These are phyloP conservation scores for Hirschioporus abietinus DNA, from an alignment of 768 basidiomycete genomes.

Conservation along the genomic window DNA sequence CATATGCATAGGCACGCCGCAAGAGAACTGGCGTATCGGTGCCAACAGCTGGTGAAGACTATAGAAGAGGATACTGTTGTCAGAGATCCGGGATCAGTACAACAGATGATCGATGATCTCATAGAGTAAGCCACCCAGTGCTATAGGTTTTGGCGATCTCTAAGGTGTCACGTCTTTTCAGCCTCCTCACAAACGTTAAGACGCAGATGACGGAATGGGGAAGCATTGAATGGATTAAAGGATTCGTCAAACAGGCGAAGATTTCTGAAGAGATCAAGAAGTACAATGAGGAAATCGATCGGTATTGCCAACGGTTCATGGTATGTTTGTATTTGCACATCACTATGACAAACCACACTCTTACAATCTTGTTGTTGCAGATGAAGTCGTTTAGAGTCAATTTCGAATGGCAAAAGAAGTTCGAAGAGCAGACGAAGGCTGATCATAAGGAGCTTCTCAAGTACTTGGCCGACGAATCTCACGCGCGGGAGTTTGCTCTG, in stretches of 20 bases:
- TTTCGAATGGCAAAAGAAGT: not conserved
- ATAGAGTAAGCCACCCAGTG: not conserved
- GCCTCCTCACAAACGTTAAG: not conserved
- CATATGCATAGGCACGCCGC: not conserved
- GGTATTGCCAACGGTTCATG: not conserved
- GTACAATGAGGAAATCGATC: not conserved
- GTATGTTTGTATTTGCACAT: not conserved
- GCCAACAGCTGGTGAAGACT: not conserved
- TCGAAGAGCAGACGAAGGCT: not conserved
- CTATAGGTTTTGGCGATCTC: no score
- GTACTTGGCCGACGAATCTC: not conserved
- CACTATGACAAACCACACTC: not conserved
- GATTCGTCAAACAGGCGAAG: not conserved
- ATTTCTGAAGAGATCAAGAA: constrained; percentile 4
- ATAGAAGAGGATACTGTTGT: not conserved
- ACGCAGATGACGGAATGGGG: constrained; percentile 1
- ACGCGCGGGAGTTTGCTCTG: not conserved
- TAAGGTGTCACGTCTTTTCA: not conserved
- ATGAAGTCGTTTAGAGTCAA: not conserved
- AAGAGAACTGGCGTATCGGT: not conserved
- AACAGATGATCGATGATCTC: not conserved
- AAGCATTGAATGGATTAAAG: not conserved
- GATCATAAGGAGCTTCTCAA: constrained; percentile 1
- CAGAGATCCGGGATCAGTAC: not conserved
- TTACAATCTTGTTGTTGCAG: not conserved